Base-by-base conservation (phyloP, 208 protist genomes). In the Trypanosoma cruzi region DNA sequence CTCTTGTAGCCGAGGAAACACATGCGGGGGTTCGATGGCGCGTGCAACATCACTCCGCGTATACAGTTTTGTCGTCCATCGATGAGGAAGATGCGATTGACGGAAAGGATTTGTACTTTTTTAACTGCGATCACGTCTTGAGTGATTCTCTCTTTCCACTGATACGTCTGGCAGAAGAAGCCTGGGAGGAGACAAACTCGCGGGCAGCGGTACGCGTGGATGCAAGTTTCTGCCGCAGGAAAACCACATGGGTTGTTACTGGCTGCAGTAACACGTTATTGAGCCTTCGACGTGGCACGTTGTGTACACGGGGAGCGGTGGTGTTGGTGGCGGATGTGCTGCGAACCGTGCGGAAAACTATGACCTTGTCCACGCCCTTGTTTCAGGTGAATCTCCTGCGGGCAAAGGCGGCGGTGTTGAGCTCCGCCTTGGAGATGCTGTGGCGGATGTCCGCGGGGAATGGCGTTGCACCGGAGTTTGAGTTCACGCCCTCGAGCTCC, bases 61-160 rank as follows among this genome's bases (percentile, higher is more conserved):
- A 69, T 37, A 69, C 62, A 16, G 20, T 49, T 26, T 42, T 75
- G 37, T 42, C 58, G 7, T 31, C 40, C 34, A 24, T 22, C n/a
- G 28, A 54, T 5, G n/a, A 26, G 24, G 7, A 10, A 16, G 16
- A 46, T 40, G 29, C 11, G 24, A 6, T 0, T 64, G 22, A 7
- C 13, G 42, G 2, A 22, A 34, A 24, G 22, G 3, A 13, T 36
- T n/a, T 75, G 0, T 75, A 75, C 40, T 75, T 75, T 61, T 75
- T 75, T 57, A 53, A 69, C 28, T 69, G 62, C 50, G 70, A 75
- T 55, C 70, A 75, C 22, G 32, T 54, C 1, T 37, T 64, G 7
- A 69, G 44, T 52, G 42, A 57, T 20, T 31, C 2, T 24, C 42
- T 75, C 7, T 11, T 75, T 31, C 34, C 54, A 11, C 20, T 65